phyloP scores from a whole-genome alignment of 805 yeast species.

The Barnettozyma sp. region DNA sequence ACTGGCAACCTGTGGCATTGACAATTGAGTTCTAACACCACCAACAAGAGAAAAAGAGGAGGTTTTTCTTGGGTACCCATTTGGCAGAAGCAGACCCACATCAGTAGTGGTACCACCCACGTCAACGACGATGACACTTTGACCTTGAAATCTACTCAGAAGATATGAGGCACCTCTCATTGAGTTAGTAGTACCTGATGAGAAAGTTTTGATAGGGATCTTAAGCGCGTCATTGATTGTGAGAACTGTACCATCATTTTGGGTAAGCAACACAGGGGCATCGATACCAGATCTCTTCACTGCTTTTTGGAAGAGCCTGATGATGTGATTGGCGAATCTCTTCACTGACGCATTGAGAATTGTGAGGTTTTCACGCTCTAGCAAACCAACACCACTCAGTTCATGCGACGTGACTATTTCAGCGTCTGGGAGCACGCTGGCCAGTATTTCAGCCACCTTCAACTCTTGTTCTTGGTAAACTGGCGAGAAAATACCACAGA shows the following conservation, averaged over 20 bases:
- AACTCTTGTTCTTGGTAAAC: conserved; percentile 34
- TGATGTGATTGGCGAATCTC: conserved; percentile 36
- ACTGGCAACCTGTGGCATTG: conserved; percentile 46
- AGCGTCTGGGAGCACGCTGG: conserved; percentile 29
- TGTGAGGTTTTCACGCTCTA: conserved; percentile 43
- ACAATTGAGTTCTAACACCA: conserved; percentile 41
- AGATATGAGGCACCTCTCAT: conserved; percentile 44
- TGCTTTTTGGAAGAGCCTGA: conserved; percentile 33
- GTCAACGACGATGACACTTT: conserved; percentile 35
- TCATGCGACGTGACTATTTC: conserved; percentile 33
- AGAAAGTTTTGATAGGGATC: conserved; percentile 40
- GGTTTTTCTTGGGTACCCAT: conserved; percentile 43
- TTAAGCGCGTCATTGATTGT: conserved; percentile 34
- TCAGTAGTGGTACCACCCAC: conserved; percentile 48
- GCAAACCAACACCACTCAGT: conserved; percentile 37
- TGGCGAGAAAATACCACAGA: conserved; percentile 37
- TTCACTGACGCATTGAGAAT: conserved; percentile 40
- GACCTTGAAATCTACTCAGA: conserved; percentile 19
- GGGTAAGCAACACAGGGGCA: conserved; percentile 31
- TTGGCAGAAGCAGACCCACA: conserved; percentile 37
- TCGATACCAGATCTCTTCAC: conserved; percentile 30
- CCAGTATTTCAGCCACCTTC: conserved; percentile 29
- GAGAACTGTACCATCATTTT: conserved; percentile 45
- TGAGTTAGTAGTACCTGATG: conserved; percentile 45
- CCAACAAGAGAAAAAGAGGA: conserved; percentile 39